phyloP scores from a whole-genome alignment of 1,284 basidiomycete genomes.

The Trametes hirsuta region DNA sequence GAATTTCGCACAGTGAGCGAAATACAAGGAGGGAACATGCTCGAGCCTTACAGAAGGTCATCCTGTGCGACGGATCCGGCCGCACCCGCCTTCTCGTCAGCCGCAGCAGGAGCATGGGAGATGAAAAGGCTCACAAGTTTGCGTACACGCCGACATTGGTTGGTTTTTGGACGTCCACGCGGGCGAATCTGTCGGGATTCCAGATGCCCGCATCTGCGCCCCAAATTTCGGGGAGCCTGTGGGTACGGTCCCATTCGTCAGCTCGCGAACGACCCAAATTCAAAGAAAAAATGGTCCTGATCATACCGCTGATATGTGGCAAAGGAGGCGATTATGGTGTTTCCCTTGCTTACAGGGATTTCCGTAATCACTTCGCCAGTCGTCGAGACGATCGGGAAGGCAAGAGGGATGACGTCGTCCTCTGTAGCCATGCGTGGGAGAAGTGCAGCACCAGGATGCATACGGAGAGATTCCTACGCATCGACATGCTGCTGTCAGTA shows the following conservation, averaged over 20 bases:
- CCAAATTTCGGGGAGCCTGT: conserved; percentile 43
- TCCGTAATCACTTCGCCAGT: conserved; percentile 36
- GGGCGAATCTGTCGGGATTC: conserved; percentile 55
- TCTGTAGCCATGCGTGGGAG: conserved; percentile 35
- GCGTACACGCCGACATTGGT: conserved; percentile 49
- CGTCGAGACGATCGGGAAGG: conserved; percentile 36
- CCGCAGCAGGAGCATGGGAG: too few relatives aligned
- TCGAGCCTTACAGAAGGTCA: too few relatives aligned
- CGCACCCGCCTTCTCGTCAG: too few relatives aligned
- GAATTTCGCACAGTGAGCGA: too few relatives aligned
- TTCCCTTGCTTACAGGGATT: conserved; percentile 43
- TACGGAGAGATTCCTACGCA: conserved; percentile 43
- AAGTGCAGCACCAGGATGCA: conserved; percentile 39
- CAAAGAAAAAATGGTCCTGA: not conserved
- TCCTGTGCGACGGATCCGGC: too few relatives aligned
- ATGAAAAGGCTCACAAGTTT: conserved; percentile 46
- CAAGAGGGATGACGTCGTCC: conserved; percentile 45
- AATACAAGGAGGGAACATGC: too few relatives aligned
- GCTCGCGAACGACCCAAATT: too few relatives aligned
- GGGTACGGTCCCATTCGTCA: too few relatives aligned
- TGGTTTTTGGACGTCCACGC: conserved; percentile 38
- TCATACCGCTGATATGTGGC: conserved; percentile 39
- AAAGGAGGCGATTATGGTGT: conserved; percentile 38
- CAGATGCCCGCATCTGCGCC: conserved; percentile 53
- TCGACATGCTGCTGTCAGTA: too few relatives aligned